Evolutionary conservation across 2,329 filamentous ascomycete genomes (phyloP).

Genomic region (Aspergillus sp.): DNA sequence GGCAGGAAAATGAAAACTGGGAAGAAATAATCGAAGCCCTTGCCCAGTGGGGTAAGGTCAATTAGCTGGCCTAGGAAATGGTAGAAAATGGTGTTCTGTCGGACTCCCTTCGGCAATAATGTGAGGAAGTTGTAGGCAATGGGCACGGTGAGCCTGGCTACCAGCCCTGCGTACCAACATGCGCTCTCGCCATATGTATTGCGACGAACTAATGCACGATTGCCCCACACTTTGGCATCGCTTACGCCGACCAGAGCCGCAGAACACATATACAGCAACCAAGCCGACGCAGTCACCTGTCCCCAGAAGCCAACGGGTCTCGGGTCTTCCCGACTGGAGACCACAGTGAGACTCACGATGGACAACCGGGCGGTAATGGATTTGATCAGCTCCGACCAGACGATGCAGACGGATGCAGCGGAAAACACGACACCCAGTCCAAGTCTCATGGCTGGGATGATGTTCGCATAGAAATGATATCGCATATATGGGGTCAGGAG

Average conservation of each 20-base stretch:
- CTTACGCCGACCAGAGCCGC: constrained; percentile 80
- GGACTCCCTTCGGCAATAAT: constrained; percentile 65
- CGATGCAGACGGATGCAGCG: constrained; percentile 67
- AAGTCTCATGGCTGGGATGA: constrained; percentile 61
- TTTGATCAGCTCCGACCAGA: constrained; percentile 92
- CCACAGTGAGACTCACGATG: constrained; percentile 50
- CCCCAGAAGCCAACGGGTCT: constrained; percentile 76
- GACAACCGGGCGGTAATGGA: constrained; percentile 69
- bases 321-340: constrained; percentile 60
- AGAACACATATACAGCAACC: constrained; percentile 94
- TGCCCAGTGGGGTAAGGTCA: constrained; percentile 70
- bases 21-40: constrained; percentile 80
- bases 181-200: constrained; percentile 90
- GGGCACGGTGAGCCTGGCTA: constrained; percentile 85
- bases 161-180: constrained; percentile 90
- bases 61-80: constrained; percentile 74
- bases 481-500: constrained; percentile 72
- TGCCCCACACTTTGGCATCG: constrained; percentile 96
- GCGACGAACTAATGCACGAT: constrained; percentile 76
- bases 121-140: constrained; percentile 95
- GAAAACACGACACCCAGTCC: constrained; percentile 58
- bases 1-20: constrained; percentile 81
- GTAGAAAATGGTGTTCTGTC: constrained; percentile 74
- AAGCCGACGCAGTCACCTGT: constrained; percentile 72
- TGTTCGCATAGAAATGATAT: constrained; percentile 64